These are phyloP conservation scores for Moringa oleifera DNA, from an alignment of 345 rosid genomes.

Conservation along the genomic window DNA sequence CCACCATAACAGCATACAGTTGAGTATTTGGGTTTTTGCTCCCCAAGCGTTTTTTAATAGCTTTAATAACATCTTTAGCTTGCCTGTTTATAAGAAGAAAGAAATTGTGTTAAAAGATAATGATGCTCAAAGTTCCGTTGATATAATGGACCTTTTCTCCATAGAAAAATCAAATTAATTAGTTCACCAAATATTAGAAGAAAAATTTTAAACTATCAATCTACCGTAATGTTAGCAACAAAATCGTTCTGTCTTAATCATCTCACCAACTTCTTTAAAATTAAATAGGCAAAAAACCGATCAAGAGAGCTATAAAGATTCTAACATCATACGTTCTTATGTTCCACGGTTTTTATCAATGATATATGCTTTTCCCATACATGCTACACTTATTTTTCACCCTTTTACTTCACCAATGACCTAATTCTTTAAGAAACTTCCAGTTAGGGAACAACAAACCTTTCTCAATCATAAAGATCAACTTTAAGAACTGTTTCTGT, in stretches of 20 bases:
- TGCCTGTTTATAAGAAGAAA: slow-evolving; percentile 40
- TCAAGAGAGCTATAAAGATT: no score
- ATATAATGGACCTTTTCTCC: not conserved
- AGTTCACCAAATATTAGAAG: not conserved
- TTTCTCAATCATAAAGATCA: not conserved
- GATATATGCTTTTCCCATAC: not conserved
- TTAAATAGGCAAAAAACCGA: no score
- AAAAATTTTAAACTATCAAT: not conserved
- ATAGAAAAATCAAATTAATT: not conserved
- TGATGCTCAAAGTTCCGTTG: not conserved
- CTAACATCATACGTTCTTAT: no score
- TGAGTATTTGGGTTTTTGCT: slow-evolving; percentile 61
- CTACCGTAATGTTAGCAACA: not conserved
- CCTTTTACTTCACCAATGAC: not conserved
- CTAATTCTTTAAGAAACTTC: not conserved
- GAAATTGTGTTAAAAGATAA: slow-evolving; percentile 1
- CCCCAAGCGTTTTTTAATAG: slow-evolving; percentile 84
- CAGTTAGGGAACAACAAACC: not conserved
- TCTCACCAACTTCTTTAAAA: no score
- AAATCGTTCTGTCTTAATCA: no score
- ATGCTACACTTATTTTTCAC: not conserved
- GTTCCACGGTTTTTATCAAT: not conserved
- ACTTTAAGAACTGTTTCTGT: not conserved
- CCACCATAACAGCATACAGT: slow-evolving; percentile 74
- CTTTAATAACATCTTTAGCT: slow-evolving; percentile 78